Conservation (phyloP, 768 basidiomycete genomes). For the Pleurotus platypus region DNA sequence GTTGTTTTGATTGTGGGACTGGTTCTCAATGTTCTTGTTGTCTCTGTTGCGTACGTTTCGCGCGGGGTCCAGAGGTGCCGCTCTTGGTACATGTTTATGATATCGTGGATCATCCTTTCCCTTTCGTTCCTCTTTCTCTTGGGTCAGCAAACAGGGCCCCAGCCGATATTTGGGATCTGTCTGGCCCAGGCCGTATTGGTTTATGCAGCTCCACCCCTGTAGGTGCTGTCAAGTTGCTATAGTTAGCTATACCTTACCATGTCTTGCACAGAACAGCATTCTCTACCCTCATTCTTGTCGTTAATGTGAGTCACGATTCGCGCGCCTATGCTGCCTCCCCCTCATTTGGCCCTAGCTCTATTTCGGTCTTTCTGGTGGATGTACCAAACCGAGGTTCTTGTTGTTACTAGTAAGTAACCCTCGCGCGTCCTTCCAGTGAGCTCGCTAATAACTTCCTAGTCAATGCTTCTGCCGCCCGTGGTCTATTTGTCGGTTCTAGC, state of each 20-base stretch:
- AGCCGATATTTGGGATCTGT: background rate
- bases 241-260: background rate
- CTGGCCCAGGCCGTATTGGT: constrained; percentile 1
- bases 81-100: constrained; percentile 7
- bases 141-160: constrained; percentile 4
- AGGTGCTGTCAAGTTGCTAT: background rate
- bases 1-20: background rate
- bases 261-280: background rate
- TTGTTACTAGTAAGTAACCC: too few species aligned
- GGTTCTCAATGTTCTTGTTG: constrained; percentile 1
- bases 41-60: background rate
- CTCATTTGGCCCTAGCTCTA: background rate
- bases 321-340: background rate
- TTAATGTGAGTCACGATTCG: background rate
- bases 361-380: background rate
- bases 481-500: background rate
- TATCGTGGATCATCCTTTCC: constrained; percentile 7
- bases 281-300: background rate
- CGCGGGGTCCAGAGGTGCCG: background rate
- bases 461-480: background rate
- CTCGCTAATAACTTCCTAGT: background rate
- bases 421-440: too few species aligned
- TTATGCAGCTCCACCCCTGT: constrained; percentile 2
- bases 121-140: constrained; percentile 3
- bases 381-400: too few species aligned